Percentiles rank a stretch among this genome's conserved stretches.
Conservation (phyloP, 805 yeast species). For the Henningerozyma blattae region DNA sequence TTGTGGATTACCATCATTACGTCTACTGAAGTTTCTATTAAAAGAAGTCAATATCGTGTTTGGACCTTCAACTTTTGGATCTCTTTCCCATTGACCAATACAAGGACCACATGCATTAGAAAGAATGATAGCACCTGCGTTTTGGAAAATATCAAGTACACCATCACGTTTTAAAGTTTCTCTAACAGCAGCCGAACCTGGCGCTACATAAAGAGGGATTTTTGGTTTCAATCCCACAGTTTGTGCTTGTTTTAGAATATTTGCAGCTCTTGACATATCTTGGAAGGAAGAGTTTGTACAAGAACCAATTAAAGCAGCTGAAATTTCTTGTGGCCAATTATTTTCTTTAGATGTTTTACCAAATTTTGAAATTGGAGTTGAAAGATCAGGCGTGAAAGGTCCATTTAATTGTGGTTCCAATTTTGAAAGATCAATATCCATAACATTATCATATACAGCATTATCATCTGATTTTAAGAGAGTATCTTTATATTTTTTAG, state of each 20-base stretch:
- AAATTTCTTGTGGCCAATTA: constrained; percentile 76
- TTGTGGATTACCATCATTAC: constrained; percentile 97
- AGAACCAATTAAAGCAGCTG: constrained; percentile 94
- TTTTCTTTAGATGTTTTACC: constrained; percentile 57
- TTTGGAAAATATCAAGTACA: constrained; percentile 73
- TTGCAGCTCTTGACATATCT: constrained; percentile 95
- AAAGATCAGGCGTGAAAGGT: constrained; percentile 96
- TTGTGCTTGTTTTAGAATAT: constrained; percentile 79
- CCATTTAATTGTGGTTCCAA: constrained; percentile 96
- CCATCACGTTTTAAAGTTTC: constrained; percentile 97
- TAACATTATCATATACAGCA: constrained; percentile 82
- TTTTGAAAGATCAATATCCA: constrained; percentile 76
- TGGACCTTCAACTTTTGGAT: constrained; percentile 48
- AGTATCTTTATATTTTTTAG: constrained; percentile 71
- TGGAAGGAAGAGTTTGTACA: constrained; percentile 98
- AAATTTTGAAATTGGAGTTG: constrained; percentile 82
- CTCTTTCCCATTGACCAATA: constrained; percentile 98
- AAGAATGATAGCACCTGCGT: constrained; percentile 85
- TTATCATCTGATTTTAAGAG: constrained; percentile 77
- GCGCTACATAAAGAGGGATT: constrained; percentile 88
- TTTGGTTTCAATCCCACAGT: constrained; percentile 79
- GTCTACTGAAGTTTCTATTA: constrained; percentile 94
- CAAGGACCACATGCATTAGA: constrained; percentile 99
- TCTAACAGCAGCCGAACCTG: constrained; percentile 96
- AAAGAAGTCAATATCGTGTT: constrained; percentile 94